A percentile compares a stretch with the other conserved stretches of the same genome.
phyloP scores from a whole-genome alignment of 2,329 filamentous ascomycete genomes.

The Leptographium flavum region DNA sequence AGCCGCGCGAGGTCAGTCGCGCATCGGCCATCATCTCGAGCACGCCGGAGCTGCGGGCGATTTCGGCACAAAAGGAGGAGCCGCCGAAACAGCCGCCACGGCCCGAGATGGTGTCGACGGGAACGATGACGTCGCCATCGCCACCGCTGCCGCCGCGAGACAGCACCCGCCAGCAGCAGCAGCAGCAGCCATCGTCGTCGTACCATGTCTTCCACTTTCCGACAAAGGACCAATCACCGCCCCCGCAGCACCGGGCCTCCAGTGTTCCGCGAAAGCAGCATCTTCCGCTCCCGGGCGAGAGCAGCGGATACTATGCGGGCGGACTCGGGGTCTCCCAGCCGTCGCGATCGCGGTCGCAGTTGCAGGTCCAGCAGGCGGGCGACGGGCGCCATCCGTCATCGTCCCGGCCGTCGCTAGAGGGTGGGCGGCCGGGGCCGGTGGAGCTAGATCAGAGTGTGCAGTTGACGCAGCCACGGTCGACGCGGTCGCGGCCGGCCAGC shows the following conservation, averaged over 20 bases:
- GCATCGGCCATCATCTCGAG: conserved; percentile 50
- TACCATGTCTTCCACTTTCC: conserved; percentile 29
- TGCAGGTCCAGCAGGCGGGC: conserved; percentile 17
- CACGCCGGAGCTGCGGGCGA: conserved; percentile 46
- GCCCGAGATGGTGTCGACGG: conserved; percentile 39
- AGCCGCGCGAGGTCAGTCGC: conserved; percentile 33
- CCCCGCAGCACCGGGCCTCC: conserved; percentile 18
- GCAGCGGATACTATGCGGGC: not conserved
- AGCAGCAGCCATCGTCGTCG: too few relatives aligned
- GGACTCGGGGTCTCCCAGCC: conserved; percentile 9
- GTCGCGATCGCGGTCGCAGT: conserved; percentile 18
- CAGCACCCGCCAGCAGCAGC: conserved; percentile 17
- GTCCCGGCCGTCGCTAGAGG: conserved; percentile 57
- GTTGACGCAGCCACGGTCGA: conserved; percentile 25
- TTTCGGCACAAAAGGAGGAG: conserved; percentile 28
- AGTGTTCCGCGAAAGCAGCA: conserved; percentile 20
- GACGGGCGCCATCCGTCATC: conserved; percentile 30
- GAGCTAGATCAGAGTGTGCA: conserved; percentile 39
- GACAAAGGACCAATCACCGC: conserved; percentile 18
- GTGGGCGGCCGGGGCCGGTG: conserved; percentile 50
- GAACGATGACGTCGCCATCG: conserved; percentile 63
- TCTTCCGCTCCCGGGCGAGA: conserved; percentile 5
- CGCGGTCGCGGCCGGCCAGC: conserved; percentile 59
- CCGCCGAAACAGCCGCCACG: conserved; percentile 9
- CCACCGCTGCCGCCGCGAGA: conserved; percentile 31